phyloP scores from a whole-genome alignment of 805 yeast species.

The Wickerhamiella azymoides region DNA sequence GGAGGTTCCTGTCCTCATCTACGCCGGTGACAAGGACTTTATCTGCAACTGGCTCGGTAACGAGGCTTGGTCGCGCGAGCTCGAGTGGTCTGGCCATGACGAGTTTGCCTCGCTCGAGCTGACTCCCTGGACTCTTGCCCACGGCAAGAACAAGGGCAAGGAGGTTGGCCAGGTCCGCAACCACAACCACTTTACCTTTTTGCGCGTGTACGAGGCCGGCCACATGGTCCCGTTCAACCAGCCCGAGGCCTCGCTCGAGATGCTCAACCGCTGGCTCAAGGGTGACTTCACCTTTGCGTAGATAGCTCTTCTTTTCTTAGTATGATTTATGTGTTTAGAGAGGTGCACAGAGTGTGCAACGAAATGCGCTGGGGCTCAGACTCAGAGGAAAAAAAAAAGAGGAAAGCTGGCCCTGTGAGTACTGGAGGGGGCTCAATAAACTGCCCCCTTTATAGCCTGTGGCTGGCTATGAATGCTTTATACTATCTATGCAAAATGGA shows the following conservation, averaged over 20 bases:
- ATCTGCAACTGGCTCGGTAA: constrained; percentile 97
- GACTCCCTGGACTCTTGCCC: constrained; percentile 24
- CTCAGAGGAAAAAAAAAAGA: too few species aligned
- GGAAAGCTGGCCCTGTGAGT: too few species aligned
- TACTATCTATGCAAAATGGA: too few species aligned
- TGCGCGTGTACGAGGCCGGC: constrained; percentile 80
- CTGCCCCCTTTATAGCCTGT: too few species aligned
- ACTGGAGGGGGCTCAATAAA: too few species aligned
- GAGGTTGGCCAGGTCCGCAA: constrained; percentile 61
- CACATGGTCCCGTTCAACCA: constrained; percentile 94
- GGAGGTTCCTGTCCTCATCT: constrained; percentile 69
- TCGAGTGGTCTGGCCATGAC: constrained; percentile 51
- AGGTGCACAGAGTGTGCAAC: too few species aligned
- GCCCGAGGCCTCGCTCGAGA: constrained; percentile 61
- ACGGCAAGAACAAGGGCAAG: constrained; percentile 26
- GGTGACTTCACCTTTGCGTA: constrained; percentile 8
- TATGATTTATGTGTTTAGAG: not conserved
- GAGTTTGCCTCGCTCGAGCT: constrained; percentile 34
- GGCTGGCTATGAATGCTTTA: too few species aligned
- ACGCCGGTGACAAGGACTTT: constrained; percentile 93
- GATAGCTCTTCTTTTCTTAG: too few species aligned
- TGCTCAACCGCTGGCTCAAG: constrained; percentile 73
- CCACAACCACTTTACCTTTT: constrained; percentile 58
- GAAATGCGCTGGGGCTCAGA: too few species aligned
- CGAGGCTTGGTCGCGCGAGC: constrained; percentile 61